Conservation (phyloP, 2,329 filamentous ascomycete genomes). For the Aphanocladium album region DNA sequence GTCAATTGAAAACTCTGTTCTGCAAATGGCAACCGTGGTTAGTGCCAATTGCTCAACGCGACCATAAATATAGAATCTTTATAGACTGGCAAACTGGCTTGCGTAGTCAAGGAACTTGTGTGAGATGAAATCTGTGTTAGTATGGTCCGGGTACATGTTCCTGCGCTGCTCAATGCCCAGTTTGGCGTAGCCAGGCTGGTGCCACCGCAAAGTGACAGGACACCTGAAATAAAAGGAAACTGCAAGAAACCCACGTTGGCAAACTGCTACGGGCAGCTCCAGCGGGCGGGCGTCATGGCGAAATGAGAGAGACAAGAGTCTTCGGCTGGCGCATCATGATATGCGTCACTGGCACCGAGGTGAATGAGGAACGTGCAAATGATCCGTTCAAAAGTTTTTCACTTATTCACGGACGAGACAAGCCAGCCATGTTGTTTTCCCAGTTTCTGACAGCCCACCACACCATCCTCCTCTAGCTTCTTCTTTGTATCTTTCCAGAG, state of each 20-base stretch:
- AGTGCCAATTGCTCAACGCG: neutral
- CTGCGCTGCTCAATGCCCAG: neutral
- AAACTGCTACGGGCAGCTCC: neutral
- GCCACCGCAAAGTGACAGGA: neutral
- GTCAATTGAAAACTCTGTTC: neutral
- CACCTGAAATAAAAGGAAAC: neutral
- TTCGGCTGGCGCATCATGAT: neutral
- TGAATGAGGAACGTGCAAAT: neutral
- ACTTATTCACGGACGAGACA: neutral
- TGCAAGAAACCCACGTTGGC: too few relatives aligned
- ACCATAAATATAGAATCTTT: too few relatives aligned
- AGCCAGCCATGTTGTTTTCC: neutral
- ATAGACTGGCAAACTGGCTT: too few relatives aligned
- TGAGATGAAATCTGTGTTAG: conserved; percentile 2
- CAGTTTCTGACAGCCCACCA: neutral
- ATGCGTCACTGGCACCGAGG: neutral
- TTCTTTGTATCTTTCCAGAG: neutral
- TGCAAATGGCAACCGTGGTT: neutral
- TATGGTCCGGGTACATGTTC: conserved; percentile 1
- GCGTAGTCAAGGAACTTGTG: neutral
- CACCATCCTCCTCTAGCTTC: neutral
- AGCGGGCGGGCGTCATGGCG: neutral
- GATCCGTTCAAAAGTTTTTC: neutral
- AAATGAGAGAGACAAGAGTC: neutral
- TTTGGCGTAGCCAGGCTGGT: neutral